phyloP scores from a whole-genome alignment of 257 asterid genomes.

The Salvia miltiorrhiza region DNA sequence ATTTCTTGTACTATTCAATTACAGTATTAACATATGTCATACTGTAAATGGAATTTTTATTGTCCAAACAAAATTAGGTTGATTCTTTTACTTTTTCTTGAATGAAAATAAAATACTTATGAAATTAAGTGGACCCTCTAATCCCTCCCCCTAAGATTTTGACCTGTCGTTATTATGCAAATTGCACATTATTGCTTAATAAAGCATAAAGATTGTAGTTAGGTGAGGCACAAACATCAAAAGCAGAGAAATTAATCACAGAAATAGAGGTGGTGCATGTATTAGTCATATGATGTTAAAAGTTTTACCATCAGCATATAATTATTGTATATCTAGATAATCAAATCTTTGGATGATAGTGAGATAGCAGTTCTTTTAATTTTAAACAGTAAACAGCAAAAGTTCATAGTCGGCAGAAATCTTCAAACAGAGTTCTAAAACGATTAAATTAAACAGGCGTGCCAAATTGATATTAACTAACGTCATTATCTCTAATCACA shows the following conservation, averaged over 20 bases:
- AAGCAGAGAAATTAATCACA: neutral
- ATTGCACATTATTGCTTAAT: slow-evolving; percentile 19
- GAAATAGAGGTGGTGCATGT: neutral
- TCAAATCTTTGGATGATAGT: slow-evolving; percentile 1
- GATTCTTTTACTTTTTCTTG: no score
- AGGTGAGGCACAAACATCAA: slow-evolving; percentile 33
- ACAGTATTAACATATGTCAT: no score
- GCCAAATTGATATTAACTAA: no score
- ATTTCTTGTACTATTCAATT: slow-evolving; percentile 3
- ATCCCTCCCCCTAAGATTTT: neutral
- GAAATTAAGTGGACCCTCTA: neutral
- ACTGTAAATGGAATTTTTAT: slow-evolving; percentile 19
- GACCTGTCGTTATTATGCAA: slow-evolving; percentile 19
- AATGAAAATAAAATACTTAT: neutral
- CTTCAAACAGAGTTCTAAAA: slow-evolving; percentile 18
- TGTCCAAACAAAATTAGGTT: neutral
- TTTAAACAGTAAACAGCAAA: slow-evolving; percentile 15
- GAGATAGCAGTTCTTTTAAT: slow-evolving; percentile 3
- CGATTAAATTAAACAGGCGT: no score
- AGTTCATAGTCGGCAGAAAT: slow-evolving; percentile 8
- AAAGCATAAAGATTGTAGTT: slow-evolving; percentile 26
- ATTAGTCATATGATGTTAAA: slow-evolving; percentile 14
- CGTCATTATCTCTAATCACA: no score
- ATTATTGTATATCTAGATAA: neutral
- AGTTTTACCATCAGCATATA: slow-evolving; percentile 17